Conservation (phyloP, 306 rosid species). For the Pachyrhizus erosus region DNA sequence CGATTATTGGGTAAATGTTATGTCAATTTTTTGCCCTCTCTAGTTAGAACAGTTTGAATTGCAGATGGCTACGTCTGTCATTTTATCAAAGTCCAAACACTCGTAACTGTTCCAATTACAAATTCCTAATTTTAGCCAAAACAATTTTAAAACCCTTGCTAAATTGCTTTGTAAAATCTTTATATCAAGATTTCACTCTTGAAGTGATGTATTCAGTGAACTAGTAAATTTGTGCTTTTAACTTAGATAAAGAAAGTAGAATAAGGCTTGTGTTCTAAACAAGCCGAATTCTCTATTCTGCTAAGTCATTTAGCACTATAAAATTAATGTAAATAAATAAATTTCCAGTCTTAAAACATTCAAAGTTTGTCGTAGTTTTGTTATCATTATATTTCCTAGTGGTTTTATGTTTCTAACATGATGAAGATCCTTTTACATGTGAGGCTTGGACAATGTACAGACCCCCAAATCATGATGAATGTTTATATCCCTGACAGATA, state of each 20-base stretch:
- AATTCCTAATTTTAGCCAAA: background rate
- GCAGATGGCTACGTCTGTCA: background rate
- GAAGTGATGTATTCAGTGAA: background rate
- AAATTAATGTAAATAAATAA: background rate
- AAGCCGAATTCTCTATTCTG: too few species aligned
- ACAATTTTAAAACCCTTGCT: background rate
- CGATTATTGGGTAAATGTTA: background rate
- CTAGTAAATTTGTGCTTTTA: background rate
- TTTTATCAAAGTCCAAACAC: background rate
- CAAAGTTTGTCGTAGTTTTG: background rate
- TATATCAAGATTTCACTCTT: background rate
- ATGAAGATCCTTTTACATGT: background rate
- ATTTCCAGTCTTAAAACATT: background rate
- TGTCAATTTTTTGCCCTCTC: background rate
- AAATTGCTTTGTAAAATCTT: background rate
- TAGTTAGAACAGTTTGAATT: constrained; percentile 5
- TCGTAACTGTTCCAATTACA: background rate
- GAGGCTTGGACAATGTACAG: background rate
- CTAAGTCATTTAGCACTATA: too few species aligned
- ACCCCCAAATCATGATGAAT: background rate
- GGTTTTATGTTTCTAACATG: background rate
- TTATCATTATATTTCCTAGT: background rate
- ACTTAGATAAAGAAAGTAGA: background rate
- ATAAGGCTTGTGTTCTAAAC: background rate
- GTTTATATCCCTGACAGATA: background rate